Base-by-base conservation (phyloP, 352 stramenopile species). In the Phytophthora europaea region DNA sequence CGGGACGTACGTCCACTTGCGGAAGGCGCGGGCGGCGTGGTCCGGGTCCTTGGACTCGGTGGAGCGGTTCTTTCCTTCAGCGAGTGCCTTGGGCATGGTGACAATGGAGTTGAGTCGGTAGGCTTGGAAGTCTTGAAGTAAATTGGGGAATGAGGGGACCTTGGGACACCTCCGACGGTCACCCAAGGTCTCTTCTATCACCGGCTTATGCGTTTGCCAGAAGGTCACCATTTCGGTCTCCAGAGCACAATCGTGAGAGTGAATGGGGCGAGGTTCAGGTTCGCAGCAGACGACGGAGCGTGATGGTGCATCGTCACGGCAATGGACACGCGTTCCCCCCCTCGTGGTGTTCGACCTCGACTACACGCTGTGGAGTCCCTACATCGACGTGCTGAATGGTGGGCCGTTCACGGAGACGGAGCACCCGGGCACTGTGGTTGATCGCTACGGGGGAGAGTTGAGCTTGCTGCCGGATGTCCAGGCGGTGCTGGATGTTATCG, bases 331-430 rank as follows among this genome's bases (percentile, higher is more conserved):
- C 66, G 76, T 94, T 6, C 87, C 87, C 4, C 68, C 65, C 18
- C 84, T 94, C 57, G 83, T 91, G 52, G 82, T 93, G 13, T 93
- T 93, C 50, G 85, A 93, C 47, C 67, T 93, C 40, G 84, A 94
- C 76, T 92, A 90, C 72, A 94, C 69, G 7, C 63, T 92, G 34
- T 94, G 90, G 88, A 83, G 85, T 52, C 89, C 89, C 2, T 89
- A 94, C 73, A 94, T 97, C 85, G 94, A 95, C 69, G 86, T 94
- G 70, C 75, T 97, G 55, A 73, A 86, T 61, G 88, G 88, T 50
- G 76, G 85, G 47, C 84, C 82, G 45, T 94, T 95, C 83, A 76
- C 67, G 54, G 86, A 89, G 62, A 71, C 43, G 76, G 15, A 75
- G 60, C 34, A 83, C 80, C 7, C 74, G 3, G 88, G 94, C 66